These are phyloP conservation scores for Phaeotremella skinneri DNA, from an alignment of 768 basidiomycete genomes.

Conservation along the genomic window DNA sequence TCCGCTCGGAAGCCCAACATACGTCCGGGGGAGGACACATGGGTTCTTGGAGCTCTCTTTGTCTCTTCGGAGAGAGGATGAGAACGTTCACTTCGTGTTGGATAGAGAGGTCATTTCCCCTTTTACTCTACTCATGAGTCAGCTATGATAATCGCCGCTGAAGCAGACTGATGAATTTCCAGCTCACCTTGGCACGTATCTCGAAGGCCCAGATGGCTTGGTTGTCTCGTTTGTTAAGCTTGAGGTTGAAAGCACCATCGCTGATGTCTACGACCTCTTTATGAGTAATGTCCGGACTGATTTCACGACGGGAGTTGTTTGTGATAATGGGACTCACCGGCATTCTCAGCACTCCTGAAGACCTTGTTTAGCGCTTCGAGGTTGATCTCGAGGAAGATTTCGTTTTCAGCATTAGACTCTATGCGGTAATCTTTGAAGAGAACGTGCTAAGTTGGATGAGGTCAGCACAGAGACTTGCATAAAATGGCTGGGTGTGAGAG, in stretches of 20 bases:
- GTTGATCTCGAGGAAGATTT: constrained; percentile 48
- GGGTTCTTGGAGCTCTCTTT: constrained; percentile 46
- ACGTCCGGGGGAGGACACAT: constrained; percentile 51
- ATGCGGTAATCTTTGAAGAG: constrained; percentile 48
- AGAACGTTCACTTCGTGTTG: constrained; percentile 47
- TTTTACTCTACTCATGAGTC: constrained; percentile 15
- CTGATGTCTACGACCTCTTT: constrained; percentile 8
- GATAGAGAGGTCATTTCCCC: constrained; percentile 19
- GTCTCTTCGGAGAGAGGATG: constrained; percentile 39
- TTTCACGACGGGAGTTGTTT: too few relatives aligned
- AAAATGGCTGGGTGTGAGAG: too few relatives aligned
- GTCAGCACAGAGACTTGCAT: too few relatives aligned
- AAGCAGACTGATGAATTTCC: too few relatives aligned
- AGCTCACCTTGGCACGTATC: constrained; percentile 39
- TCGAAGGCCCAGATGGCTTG: constrained; percentile 49
- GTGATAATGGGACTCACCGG: constrained; percentile 36
- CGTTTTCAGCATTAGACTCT: constrained; percentile 47
- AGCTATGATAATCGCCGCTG: background rate
- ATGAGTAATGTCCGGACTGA: too few relatives aligned
- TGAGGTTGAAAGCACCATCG: constrained; percentile 43
- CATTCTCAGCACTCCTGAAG: constrained; percentile 43
- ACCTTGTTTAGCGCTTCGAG: constrained; percentile 47
- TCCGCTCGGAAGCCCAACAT: constrained; percentile 13
- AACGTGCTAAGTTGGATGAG: constrained; percentile 27
- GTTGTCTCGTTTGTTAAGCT: constrained; percentile 42